A percentile compares a stretch with the other conserved stretches of the same genome.
Evolutionary conservation across 495 filamentous ascomycete genomes (phyloP).

Genomic region (Annulohypoxylon nitens): DNA sequence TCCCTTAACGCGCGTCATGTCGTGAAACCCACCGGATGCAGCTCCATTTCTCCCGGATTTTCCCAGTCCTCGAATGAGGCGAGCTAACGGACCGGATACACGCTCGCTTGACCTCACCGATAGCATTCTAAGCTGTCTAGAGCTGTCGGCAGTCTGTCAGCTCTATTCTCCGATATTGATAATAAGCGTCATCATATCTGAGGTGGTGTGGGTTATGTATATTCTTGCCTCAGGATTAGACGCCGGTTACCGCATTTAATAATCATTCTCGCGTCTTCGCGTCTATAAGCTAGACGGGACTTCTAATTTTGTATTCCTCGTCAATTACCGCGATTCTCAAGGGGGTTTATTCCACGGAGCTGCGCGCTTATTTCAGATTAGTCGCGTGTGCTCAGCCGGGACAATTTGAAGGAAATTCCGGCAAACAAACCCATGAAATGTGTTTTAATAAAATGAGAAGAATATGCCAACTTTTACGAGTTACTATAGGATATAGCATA

Average conservation of each 20-base stretch:
- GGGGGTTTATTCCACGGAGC: neutral
- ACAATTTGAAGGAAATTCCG: neutral
- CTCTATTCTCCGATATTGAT: constrained; percentile 5
- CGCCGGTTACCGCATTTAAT: neutral
- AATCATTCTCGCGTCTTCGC: neutral
- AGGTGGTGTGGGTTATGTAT: constrained; percentile 3
- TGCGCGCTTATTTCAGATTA: neutral
- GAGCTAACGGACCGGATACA: constrained; percentile 18
- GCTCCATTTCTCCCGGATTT: constrained; percentile 32
- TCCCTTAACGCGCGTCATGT: constrained; percentile 15
- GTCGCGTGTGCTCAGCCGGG: neutral
- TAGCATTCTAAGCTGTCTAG: constrained; percentile 21
- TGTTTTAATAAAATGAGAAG: neutral
- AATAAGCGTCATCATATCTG: constrained; percentile 12
- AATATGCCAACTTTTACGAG: neutral
- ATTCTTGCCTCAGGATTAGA: constrained; percentile 5
- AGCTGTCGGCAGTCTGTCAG: constrained; percentile 20
- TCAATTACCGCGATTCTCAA: neutral
- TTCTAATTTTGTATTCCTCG: neutral
- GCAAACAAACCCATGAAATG: neutral
- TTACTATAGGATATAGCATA: neutral
- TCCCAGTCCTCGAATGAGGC: constrained; percentile 20
- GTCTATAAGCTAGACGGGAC: neutral
- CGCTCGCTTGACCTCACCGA: constrained; percentile 23
- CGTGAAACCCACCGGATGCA: constrained; percentile 42